These are phyloP conservation scores for Phytophthora tubulina DNA, from an alignment of 352 stramenopile genomes.

Conservation along the genomic window DNA sequence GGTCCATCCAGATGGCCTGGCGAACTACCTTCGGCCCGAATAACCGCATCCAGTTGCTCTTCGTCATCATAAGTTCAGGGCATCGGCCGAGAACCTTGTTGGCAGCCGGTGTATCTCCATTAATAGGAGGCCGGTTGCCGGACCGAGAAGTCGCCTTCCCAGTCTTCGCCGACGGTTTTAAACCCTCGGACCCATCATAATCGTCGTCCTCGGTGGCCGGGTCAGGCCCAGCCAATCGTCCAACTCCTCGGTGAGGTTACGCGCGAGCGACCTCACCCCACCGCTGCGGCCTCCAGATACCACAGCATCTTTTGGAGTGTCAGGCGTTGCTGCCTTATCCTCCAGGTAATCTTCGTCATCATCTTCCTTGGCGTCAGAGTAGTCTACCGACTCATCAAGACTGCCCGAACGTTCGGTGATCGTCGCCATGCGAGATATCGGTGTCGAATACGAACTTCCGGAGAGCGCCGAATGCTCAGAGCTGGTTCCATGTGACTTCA, in stretches of 20 bases:
- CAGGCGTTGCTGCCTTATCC: not conserved
- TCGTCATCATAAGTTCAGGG: not conserved
- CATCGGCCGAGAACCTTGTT: conserved; percentile 7
- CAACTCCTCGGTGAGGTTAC: conserved; percentile 7
- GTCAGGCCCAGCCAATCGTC: conserved; percentile 4
- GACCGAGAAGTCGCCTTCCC: not conserved
- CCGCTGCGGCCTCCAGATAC: not conserved
- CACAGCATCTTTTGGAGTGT: not conserved
- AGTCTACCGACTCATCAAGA: not conserved
- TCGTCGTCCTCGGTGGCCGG: not conserved
- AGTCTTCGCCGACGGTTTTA: not conserved
- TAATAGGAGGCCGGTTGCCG: not conserved
- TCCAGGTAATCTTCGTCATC: conserved; percentile 1
- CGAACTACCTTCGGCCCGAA: not conserved
- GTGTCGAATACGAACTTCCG: not conserved
- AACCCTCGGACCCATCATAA: not conserved
- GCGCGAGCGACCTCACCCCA: not conserved
- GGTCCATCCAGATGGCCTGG: not conserved
- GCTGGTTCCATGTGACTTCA: not conserved
- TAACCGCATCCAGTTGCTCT: not conserved
- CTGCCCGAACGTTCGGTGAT: conserved; percentile 1
- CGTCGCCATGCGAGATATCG: not conserved
- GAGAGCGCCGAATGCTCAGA: too few relatives aligned
- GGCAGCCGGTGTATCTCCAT: not conserved
- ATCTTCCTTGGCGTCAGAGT: conserved; percentile 6